Evolutionary conservation across 495 filamentous ascomycete genomes (phyloP), one percentile per base, ranked within the genome.

Genomic region (Penicillium nucicola): DNA sequence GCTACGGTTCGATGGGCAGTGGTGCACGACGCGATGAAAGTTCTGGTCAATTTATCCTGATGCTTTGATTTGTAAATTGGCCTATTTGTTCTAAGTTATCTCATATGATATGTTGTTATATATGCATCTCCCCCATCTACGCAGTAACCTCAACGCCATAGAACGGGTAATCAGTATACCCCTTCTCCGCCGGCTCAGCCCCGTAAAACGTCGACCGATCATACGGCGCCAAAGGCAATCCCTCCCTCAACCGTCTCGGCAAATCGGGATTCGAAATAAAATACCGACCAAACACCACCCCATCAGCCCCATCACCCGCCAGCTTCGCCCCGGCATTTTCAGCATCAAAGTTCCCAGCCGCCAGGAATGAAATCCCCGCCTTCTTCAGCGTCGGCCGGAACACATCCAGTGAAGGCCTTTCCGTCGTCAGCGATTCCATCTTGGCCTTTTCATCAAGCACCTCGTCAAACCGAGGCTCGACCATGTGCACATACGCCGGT

Each of bases 261-360:
- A 91, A 55, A 64, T 90, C 87, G 0, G 87, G 87, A 32, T 79
- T 90, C 28, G 80, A 68, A 54, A 89, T 84, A 55, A 84, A 91
- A 42, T 71, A 75, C 14, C 82, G 62, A 17, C 85, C 85, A 64
- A 84, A 89, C 0, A 75, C 76, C 35, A 71, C 20, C 2, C 55
- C 65, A 42, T 77, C 76, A 20, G 62, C 65, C 10, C 52, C 55
- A 45, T 60, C 65, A 8, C 15, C 31, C 0, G 42, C 28, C 14
- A 70, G 5, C 41, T 68, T 68, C 0, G 45, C 40, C 2, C 53
- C 60, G 0, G 61, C 53, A 52, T 70, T 70, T 14, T 58, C 53
- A 0, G 47, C 25, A 10, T 64, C 64, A 55, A 67, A 72, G 31
- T 60, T 61, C 9, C 68, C 67, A 11, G 65, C 65, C 2, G 65